Evolutionary conservation across 2,329 filamentous ascomycete genomes (phyloP), one percentile per base, ranked within the genome.

Genomic region (Aspergillus sp.): DNA sequence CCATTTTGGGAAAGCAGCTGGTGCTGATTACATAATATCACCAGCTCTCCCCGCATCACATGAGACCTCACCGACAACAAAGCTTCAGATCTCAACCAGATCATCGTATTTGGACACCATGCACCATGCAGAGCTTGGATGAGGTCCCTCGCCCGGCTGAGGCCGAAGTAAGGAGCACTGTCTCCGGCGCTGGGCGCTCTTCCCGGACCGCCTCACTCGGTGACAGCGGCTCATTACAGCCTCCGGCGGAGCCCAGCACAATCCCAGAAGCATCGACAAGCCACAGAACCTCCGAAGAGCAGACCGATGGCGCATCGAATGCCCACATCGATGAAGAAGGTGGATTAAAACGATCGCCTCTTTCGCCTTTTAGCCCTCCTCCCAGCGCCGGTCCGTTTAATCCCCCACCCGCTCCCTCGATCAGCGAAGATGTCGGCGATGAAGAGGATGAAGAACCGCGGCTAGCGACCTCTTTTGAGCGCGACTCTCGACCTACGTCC

Each of bases 361-460:
- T 62, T 8, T 65, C 69, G 7, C 68, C 68, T 2, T 72, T 71
- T 43, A 60, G 66, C 11, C 66, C 64, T 14, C 65, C 64, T 12
- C 45, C 65, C 14, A 64, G 69, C 5, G 76, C 71, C 54, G 73
- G 72, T 35, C 62, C 67, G 1, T 27, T 27, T 27, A 27, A 27
- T n/a, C 66, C 73, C 9, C 61, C 69, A 2, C 46, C 51, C 5
- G 65, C 69, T n/a, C 61, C 69, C 35, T 63, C 66, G 23, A 63
- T 72, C 37, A 66, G 68, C 46, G 71, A 73, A 35, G 68, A 70
- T 50, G 68, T 68, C 41, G 66, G 63, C 1, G 75, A 76, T 19
- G 74, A 71, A 25, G 77, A 75, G 46, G 77, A 80, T 56, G 78
- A 80, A 58, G 77, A 79, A 44, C 72, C 77, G 8, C 69, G 69